A percentile compares a stretch with the other conserved stretches of the same genome.
Evolutionary conservation across 2,329 filamentous ascomycete genomes (phyloP).

Genomic region (Claviceps humidiphila): DNA sequence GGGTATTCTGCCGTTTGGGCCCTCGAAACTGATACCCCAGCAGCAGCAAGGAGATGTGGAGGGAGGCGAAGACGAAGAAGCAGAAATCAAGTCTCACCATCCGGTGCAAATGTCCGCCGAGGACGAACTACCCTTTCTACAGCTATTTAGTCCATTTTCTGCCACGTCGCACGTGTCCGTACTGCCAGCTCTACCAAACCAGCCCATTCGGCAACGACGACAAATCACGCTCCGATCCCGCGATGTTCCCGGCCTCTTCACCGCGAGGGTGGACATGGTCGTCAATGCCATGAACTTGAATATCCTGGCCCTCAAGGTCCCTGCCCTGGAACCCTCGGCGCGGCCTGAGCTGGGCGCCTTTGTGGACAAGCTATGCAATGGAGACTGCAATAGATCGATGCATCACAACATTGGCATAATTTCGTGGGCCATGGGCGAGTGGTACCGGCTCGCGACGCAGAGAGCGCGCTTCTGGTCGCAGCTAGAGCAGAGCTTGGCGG

Average conservation of each 20-base stretch:
- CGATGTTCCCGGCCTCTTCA: conserved; percentile 38
- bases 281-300: conserved; percentile 40
- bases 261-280: conserved; percentile 41
- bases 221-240: conserved; percentile 35
- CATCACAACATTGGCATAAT: conserved; percentile 45
- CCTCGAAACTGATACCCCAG: conserved; percentile 15
- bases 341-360: conserved; percentile 44
- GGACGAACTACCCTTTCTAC: conserved; percentile 55
- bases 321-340: conserved; percentile 43
- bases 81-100: conserved; percentile 45
- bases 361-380: conserved; percentile 28
- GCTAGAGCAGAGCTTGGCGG: conserved; percentile 33
- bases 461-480: conserved; percentile 50
- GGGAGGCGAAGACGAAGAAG: conserved; percentile 20
- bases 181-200: conserved; percentile 21
- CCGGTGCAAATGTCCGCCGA: conserved; percentile 48
- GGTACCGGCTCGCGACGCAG: conserved; percentile 46
- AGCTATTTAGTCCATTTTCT: conserved; percentile 55
- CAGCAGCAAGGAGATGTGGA: conserved; percentile 8
- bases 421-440: conserved; percentile 56
- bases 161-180: conserved; percentile 42
- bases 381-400: conserved; percentile 29
- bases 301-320: conserved; percentile 39
- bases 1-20: conserved; percentile 37
- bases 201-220: conserved; percentile 38